Evolutionary conservation across 257 asterid species (phyloP).

Genomic region (Petunia axillaris): DNA sequence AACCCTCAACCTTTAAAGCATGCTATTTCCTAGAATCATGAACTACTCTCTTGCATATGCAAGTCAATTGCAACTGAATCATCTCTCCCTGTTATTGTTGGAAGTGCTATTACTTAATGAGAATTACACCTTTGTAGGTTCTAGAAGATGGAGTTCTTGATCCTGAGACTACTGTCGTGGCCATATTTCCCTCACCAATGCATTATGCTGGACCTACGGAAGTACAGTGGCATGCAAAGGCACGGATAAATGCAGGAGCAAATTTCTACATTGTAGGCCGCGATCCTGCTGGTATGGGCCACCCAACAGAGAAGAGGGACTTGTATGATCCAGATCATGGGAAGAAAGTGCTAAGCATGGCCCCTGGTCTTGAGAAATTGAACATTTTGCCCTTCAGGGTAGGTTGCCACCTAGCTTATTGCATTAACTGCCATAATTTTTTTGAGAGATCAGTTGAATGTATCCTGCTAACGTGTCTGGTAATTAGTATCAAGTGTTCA

Average conservation of each 20-base stretch:
- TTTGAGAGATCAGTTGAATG: neutral
- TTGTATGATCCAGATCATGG: slow-evolving; percentile 88
- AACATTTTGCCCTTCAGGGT: slow-evolving; percentile 86
- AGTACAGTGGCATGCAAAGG: slow-evolving; percentile 97
- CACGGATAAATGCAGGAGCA: slow-evolving; percentile 85
- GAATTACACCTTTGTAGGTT: slow-evolving; percentile 47
- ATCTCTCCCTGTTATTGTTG: neutral
- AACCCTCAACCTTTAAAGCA: no score
- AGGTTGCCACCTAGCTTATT: slow-evolving; percentile 19
- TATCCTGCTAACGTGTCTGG: neutral
- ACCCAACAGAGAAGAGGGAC: slow-evolving; percentile 84
- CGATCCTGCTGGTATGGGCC: slow-evolving; percentile 94
- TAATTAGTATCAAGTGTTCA: neutral
- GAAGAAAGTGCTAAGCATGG: slow-evolving; percentile 89
- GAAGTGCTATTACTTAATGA: neutral
- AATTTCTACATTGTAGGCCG: slow-evolving; percentile 92
- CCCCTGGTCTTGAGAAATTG: slow-evolving; percentile 80
- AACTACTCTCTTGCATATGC: no score
- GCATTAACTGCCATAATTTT: neutral
- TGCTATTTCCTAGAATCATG: no score
- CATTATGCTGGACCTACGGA: slow-evolving; percentile 95
- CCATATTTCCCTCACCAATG: slow-evolving; percentile 92
- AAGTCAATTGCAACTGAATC: no score
- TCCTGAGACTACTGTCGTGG: slow-evolving; percentile 77
- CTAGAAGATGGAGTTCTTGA: slow-evolving; percentile 87